Evolutionary conservation across 2,329 filamentous ascomycete genomes (phyloP), one percentile per base, ranked within the genome.

Genomic region (Magnaporthiopsis rhizophila): DNA sequence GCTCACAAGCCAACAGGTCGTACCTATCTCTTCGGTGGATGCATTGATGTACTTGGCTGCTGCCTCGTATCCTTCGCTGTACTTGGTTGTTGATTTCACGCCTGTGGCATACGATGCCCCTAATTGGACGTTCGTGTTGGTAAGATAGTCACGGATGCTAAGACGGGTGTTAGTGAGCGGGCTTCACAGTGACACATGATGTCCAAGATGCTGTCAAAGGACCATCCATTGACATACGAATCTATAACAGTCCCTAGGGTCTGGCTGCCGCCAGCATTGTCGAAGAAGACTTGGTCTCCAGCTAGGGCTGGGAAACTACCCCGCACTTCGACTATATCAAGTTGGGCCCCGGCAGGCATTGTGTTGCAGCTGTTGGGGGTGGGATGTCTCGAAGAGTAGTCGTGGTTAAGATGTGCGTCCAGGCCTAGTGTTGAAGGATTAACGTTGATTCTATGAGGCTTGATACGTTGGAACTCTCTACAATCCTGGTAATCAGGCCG

Each of bases 221-320:
- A 2, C 3, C n/a, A 26, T 59, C 11, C 30, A 18, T 32, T 32
- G 26, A 75, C 81, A 75, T 73, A 89, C 86, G 83, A 82, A 64
- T 89, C 83, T 65, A 89, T 86, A 21, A 91, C 90, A 21, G 81
- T 78, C 32, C 83, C 84, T 3, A 93, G 76, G 1, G 85, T 81
- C 71, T 93, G 90, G 71, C 86, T 90, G 53, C 90, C 90, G 24
- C 90, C 90, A 13, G 89, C 90, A 72, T 93, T 93, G 72, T 94
- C 90, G 68, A 93, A 83, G 72, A 84, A 92, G 62, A 92, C 80
- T 70, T 92, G 89, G 60, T 86, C 65, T 64, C 79, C 66, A 57
- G 81, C 75, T 56, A 93, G 74, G 18, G 89, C 88, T 45, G 90
- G 89, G 77, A 93, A 93, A 64, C 82, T 79, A 66, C 80, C 78